Conservation (phyloP, 768 basidiomycete species). For the Kwoniella bestiolae region DNA sequence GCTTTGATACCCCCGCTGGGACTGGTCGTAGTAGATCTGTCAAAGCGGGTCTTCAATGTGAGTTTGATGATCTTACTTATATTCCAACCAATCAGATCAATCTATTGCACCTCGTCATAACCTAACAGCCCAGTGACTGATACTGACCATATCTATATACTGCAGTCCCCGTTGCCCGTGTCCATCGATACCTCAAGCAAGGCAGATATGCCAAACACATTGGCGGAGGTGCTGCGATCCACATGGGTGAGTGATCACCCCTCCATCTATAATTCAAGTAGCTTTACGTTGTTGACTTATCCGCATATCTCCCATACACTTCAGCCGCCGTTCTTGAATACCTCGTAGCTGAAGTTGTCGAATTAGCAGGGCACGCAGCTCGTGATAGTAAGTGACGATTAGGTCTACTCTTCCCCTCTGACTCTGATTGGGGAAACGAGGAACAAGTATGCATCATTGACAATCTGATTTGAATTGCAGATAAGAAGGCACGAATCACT, state of each 20-base stretch:
- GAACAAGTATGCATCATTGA: neutral
- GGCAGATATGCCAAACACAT: constrained; percentile 18
- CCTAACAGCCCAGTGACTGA: too few species aligned
- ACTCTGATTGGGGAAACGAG: neutral
- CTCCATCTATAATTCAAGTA: too few species aligned
- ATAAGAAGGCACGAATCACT: constrained; percentile 75
- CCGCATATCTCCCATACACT: neutral
- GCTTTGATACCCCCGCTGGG: neutral
- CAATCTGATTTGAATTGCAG: neutral
- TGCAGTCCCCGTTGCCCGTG: constrained; percentile 25
- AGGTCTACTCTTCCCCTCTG: neutral
- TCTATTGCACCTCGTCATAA: too few species aligned
- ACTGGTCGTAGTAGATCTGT: neutral
- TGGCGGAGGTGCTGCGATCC: constrained; percentile 4
- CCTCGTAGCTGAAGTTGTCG: constrained; percentile 84
- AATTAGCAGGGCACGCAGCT: constrained; percentile 74
- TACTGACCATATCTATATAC: too few species aligned
- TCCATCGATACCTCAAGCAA: constrained; percentile 4
- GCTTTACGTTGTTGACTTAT: neutral
- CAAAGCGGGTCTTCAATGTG: constrained; percentile 6
- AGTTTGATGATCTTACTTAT: neutral
- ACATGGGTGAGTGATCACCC: constrained; percentile 21
- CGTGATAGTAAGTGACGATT: constrained; percentile 66
- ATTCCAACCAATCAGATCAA: neutral
- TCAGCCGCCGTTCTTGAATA: constrained; percentile 75